phyloP scores from a whole-genome alignment of 2,329 filamentous ascomycete genomes.

The Cladosporium sp. region DNA sequence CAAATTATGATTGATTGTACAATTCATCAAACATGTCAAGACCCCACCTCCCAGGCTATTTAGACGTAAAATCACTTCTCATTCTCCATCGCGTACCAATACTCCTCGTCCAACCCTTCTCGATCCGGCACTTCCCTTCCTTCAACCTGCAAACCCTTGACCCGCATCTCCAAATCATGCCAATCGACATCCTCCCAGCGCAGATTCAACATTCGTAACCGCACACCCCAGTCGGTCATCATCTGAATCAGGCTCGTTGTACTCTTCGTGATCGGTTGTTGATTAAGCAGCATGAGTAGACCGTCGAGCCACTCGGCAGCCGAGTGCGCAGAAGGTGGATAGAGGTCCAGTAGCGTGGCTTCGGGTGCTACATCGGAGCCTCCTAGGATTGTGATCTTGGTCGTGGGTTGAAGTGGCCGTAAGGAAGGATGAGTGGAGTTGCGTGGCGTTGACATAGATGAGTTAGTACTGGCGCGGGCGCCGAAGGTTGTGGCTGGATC shows the following conservation, averaged over 20 bases:
- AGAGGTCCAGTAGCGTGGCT: conserved; percentile 74
- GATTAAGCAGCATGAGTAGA: conserved; percentile 88
- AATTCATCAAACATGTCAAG: too few relatives aligned
- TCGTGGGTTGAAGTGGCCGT: conserved; percentile 50
- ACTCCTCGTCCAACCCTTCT: conserved; percentile 86
- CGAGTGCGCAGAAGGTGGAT: conserved; percentile 75
- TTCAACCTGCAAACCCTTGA: conserved; percentile 45
- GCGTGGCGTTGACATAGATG: conserved; percentile 29
- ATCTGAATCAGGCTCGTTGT: conserved; percentile 86
- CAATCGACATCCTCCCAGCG: conserved; percentile 73
- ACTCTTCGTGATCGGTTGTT: conserved; percentile 94
- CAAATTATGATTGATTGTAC: too few relatives aligned
- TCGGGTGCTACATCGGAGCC: conserved; percentile 49
- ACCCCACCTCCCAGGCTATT: too few relatives aligned
- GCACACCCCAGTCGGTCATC: conserved; percentile 86
- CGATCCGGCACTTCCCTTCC: conserved; percentile 72
- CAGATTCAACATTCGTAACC: conserved; percentile 89
- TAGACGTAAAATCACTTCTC: neutral
- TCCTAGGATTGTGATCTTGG: conserved; percentile 90
- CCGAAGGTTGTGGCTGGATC: conserved; percentile 51
- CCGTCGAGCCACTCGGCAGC: conserved; percentile 98
- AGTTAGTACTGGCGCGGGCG: conserved; percentile 29
- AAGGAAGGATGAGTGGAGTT: conserved; percentile 18
- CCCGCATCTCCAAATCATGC: conserved; percentile 41
- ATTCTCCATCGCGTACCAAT: conserved; percentile 71